phyloP scores from a whole-genome alignment of 1,139 yeast genomes.

The Wickerhamomyces sp. region DNA sequence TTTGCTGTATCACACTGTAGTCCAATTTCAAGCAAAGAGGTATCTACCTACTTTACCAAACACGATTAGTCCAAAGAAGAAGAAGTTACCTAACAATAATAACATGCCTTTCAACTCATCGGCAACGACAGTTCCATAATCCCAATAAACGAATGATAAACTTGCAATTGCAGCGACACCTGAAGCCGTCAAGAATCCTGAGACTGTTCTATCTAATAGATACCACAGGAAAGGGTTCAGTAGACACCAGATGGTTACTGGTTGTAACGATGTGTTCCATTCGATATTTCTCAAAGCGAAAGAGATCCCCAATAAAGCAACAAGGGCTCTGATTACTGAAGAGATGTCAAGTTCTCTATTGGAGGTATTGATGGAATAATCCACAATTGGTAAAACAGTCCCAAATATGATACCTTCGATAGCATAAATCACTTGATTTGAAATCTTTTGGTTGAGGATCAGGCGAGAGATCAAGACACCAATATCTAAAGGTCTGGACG shows the following conservation, averaged over 20 bases:
- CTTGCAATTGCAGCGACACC: slow-evolving; percentile 10
- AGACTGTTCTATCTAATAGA: slow-evolving; percentile 67
- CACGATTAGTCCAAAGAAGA: slow-evolving; percentile 64
- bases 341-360: slow-evolving; percentile 28
- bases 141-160: slow-evolving; percentile 12
- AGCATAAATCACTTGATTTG: slow-evolving; percentile 37
- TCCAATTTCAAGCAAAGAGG: slow-evolving; percentile 4
- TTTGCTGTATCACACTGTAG: not conserved
- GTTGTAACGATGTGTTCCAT: slow-evolving; percentile 76
- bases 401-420: slow-evolving; percentile 64
- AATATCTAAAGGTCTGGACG: slow-evolving; percentile 30
- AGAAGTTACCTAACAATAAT: slow-evolving; percentile 52
- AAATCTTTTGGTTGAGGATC: slow-evolving; percentile 23
- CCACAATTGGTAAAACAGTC: slow-evolving; percentile 56
- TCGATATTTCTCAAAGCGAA: slow-evolving; percentile 79
- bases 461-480: slow-evolving; percentile 23
- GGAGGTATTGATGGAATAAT: slow-evolving; percentile 18
- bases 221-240: slow-evolving; percentile 81
- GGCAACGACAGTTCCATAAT: not conserved
- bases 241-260: slow-evolving; percentile 69
- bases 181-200: slow-evolving; percentile 9
- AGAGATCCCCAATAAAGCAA: slow-evolving; percentile 78
- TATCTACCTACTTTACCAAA: slow-evolving; percentile 66
- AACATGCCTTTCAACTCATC: slow-evolving; percentile 18
- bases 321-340: slow-evolving; percentile 53